Percentiles rank a stretch among this genome's conserved stretches.
Conservation (phyloP, 2,329 filamentous ascomycete species). For the Colletotrichum sp. region DNA sequence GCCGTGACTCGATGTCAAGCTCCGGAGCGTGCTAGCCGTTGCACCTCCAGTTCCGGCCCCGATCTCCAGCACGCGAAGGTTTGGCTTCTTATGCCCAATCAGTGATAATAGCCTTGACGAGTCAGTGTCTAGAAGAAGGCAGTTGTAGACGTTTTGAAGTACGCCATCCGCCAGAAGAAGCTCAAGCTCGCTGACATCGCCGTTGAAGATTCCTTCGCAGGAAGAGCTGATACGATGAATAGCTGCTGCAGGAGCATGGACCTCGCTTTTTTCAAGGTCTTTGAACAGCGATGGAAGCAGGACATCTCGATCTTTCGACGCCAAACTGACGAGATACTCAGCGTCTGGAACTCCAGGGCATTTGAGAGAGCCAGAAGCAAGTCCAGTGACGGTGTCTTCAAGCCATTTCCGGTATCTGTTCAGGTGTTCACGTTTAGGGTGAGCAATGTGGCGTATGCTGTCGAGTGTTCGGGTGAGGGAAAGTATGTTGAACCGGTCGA, state of each 20-base stretch:
- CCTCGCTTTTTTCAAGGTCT: not conserved
- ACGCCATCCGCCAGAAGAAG: conserved; percentile 23
- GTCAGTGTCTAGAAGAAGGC: not conserved
- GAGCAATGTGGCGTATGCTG: not conserved
- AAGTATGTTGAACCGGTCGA: not conserved
- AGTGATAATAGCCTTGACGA: not conserved
- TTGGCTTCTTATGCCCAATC: conserved; percentile 28
- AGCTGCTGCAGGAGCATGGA: not conserved
- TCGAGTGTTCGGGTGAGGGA: not conserved
- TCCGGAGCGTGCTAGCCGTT: not conserved
- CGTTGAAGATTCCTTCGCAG: conserved; percentile 23
- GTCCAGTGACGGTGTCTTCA: not conserved
- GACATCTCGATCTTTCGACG: not conserved
- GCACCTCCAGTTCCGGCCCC: not conserved
- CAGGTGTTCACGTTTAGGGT: not conserved
- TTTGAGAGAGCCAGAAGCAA: not conserved
- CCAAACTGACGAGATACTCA: not conserved
- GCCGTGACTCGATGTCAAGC: not conserved
- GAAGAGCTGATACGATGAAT: not conserved
- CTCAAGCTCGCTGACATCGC: conserved; percentile 4
- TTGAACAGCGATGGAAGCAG: not conserved
- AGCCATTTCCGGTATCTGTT: not conserved
- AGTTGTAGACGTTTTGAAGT: not conserved
- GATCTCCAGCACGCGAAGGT: not conserved
- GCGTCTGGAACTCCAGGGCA: not conserved